phyloP scores from a whole-genome alignment of 1,284 basidiomycete species.

The Ganoderma lingzhi region DNA sequence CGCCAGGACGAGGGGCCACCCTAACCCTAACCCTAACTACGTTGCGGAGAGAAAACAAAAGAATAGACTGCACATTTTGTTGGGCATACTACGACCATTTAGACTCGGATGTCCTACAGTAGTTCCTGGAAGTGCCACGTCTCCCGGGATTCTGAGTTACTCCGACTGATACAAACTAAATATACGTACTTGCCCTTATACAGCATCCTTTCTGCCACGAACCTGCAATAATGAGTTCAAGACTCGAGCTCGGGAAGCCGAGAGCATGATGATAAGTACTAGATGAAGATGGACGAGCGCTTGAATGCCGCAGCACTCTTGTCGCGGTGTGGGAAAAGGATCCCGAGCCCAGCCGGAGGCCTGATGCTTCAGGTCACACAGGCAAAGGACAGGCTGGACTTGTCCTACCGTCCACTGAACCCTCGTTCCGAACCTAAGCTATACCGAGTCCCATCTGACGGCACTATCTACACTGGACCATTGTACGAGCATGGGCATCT shows the following conservation, averaged over 20 bases:
- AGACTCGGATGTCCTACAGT: too few relatives aligned
- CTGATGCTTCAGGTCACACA: too few relatives aligned
- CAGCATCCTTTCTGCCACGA: not conserved
- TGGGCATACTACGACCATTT: slow-evolving; percentile 7
- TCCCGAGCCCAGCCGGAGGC: too few relatives aligned
- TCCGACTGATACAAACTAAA: not conserved
- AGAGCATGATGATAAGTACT: not conserved
- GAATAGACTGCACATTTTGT: slow-evolving; percentile 30
- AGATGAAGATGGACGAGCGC: not conserved
- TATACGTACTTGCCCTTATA: not conserved
- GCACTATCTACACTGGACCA: too few relatives aligned
- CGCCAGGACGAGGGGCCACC: not conserved
- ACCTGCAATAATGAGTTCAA: too few relatives aligned
- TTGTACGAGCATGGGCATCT: too few relatives aligned
- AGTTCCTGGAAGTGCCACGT: not conserved
- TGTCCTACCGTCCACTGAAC: too few relatives aligned
- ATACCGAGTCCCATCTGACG: too few relatives aligned
- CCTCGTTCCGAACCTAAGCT: too few relatives aligned
- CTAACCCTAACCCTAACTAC: not conserved
- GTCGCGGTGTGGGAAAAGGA: not conserved
- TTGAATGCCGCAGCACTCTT: not conserved
- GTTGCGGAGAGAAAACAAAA: slow-evolving; percentile 14
- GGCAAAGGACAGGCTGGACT: too few relatives aligned
- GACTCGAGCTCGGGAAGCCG: too few relatives aligned
- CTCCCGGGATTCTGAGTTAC: not conserved